Base-by-base conservation (phyloP, 441 rosid species). In the Adansonia rubrostipa region DNA sequence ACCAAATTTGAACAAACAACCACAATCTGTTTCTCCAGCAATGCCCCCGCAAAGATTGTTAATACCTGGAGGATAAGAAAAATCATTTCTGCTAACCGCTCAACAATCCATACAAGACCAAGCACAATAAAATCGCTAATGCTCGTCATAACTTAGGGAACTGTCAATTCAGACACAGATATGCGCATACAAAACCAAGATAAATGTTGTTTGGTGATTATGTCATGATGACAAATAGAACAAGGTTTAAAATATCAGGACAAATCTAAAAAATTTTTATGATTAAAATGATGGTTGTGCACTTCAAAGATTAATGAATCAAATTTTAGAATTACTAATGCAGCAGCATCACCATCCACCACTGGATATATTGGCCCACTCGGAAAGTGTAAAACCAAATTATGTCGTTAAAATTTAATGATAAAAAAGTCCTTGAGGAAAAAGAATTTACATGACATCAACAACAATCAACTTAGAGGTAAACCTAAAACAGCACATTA, bases 1-100 rank as follows among this genome's bases (percentile, higher is more conserved):
- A 94, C 99, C 98, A 96, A 88, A 89, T 94, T 94, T 17, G 98
- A 92, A 86, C 98, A 96, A 82, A 94, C 86, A 79, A 96, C 84
- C 70, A 89, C 92, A 66, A 93, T 94, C 86, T 93, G 98, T 84
- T 96, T 96, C 87, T 94, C 99, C 78, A 94, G 88, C 75, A 96
- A 84, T 80, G 98, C 98, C 79, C 89, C 97, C 9, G 99, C 91
- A 86, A 96, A 83, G 76, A 96, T 82, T 54, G 91, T 88, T 82
- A 96, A 83, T 69, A 96, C 89, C 99, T 94, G 91, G 84, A 82
- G 54, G 76, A 50, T n/a, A 74, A 75, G 54, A 66, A 83, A 73
- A 79, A 81, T 82, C 24, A 78, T 67, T 65, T 58, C 50, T 36
- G n/a, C 4, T 20, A 44, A 47, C 15, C 53, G 51, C 48, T 65